A percentile compares a stretch with the other conserved stretches of the same genome.
phyloP scores from a whole-genome alignment of 345 rosid genomes.

The Aethionema arabicum region DNA sequence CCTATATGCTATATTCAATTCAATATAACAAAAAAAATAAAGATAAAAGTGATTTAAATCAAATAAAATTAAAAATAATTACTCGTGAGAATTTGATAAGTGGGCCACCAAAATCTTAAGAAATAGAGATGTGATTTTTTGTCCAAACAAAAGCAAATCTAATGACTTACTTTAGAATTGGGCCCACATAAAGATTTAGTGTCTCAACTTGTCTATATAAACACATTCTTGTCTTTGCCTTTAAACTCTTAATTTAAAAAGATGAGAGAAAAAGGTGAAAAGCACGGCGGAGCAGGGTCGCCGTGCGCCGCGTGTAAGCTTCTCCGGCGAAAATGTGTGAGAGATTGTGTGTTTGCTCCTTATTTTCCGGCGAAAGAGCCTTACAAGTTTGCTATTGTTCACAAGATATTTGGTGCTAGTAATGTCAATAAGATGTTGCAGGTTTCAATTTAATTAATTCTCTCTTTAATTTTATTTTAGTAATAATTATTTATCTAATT shows the following conservation, averaged over 20 bases:
- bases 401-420: slow-evolving; percentile 95
- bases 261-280: slow-evolving; percentile 53
- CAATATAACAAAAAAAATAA: slow-evolving; percentile 16
- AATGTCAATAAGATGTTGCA: slow-evolving; percentile 91
- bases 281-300: slow-evolving; percentile 54
- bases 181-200: slow-evolving; percentile 36
- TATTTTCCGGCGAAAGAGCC: slow-evolving; percentile 89
- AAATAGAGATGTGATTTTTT: slow-evolving; percentile 30
- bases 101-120: slow-evolving; percentile 39
- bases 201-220: slow-evolving; percentile 34
- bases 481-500: neutral
- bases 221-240: slow-evolving; percentile 12
- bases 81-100: slow-evolving; percentile 17
- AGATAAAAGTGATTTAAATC: slow-evolving; percentile 5
- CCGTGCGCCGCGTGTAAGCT: slow-evolving; percentile 97
- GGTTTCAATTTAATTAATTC: slow-evolving; percentile 41
- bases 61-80: neutral
- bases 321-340: slow-evolving; percentile 77
- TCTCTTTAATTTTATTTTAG: slow-evolving; percentile 10
- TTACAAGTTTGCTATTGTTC: slow-evolving; percentile 82
- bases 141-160: slow-evolving; percentile 36
- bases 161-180: slow-evolving; percentile 28
- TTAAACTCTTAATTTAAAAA: slow-evolving; percentile 17
- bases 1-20: slow-evolving; percentile 13
- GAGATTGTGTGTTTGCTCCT: slow-evolving; percentile 82